Evolutionary conservation across 2,329 filamentous ascomycete genomes (phyloP), one percentile per base, ranked within the genome.

Genomic region (Alternaria longipes): DNA sequence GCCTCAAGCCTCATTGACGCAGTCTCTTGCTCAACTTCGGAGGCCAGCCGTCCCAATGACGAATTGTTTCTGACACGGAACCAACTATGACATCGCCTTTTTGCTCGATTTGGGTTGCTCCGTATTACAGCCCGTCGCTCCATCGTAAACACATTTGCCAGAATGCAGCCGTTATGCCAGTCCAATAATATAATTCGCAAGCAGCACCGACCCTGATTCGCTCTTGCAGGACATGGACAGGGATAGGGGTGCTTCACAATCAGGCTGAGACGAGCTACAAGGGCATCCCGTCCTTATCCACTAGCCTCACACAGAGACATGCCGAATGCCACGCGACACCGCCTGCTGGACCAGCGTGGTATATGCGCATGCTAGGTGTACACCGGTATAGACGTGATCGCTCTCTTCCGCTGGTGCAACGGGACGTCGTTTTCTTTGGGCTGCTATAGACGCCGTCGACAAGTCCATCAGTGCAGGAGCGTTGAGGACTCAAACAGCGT

Each of bases 151-250:
- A 68, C 44, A 72, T 68, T 53, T 68, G 68, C 65, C 67, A 69
- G 56, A 71, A 68, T 69, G 57, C 60, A 63, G 61, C 65, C 59
- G 62, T 60, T 51, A 63, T 64, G 60, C 63, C 58, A 66, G 64
- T 64, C 72, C 74, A 77, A 76, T 75, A 67, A 70, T 63, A 74
- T 71, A 75, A 74, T 72, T 68, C 66, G 49, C 63, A 63, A 50
- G 26, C 24, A 38, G 32, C 16, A 36, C 52, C 50, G 26, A 8
- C 30, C 45, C 62, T 72, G 64, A 75, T 77, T 75, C 66, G 69
- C 45, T 60, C 57, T 45, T 14, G 50, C 30, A 8, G 8, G 5
- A 14, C 38, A 50, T 50, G 8, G 46, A 26, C 40, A 52, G 57
- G 46, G 58, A 18, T 18, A n/a, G 20, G 47, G 24, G 53, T 54